These are phyloP conservation scores for Sophora flavescens DNA, from an alignment of 306 rosid species.

Conservation along the genomic window DNA sequence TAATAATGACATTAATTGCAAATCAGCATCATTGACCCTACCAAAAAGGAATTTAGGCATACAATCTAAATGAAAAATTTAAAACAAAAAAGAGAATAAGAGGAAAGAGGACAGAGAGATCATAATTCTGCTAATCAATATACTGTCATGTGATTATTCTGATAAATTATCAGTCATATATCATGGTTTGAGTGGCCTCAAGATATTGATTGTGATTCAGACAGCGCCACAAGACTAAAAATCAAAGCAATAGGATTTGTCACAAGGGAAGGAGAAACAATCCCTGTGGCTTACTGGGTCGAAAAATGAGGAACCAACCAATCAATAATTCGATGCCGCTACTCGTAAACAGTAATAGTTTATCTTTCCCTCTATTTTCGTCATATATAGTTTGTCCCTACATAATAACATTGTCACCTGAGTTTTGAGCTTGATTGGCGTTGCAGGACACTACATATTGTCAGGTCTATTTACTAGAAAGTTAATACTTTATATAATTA, in stretches of 20 bases:
- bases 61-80: too few species aligned
- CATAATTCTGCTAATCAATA: background rate
- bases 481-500: too few species aligned
- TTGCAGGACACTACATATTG: too few species aligned
- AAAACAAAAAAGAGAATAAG: background rate
- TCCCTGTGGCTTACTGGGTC: background rate
- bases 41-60: too few species aligned
- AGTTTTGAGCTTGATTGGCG: too few species aligned
- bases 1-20: too few species aligned
- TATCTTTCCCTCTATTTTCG: background rate
- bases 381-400: background rate
- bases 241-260: background rate
- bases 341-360: background rate
- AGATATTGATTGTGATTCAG: background rate
- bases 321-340: background rate
- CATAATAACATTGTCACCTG: too few species aligned
- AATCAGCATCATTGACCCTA: too few species aligned
- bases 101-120: background rate
- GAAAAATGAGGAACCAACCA: background rate
- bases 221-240: background rate
- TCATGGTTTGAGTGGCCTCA: background rate
- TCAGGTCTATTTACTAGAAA: too few species aligned
- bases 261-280: constrained; percentile 23
- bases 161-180: background rate
- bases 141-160: background rate